Evolutionary conservation across 192 early-diverging fungal species (phyloP).

Genomic region (Umbelopsis isabellina): DNA sequence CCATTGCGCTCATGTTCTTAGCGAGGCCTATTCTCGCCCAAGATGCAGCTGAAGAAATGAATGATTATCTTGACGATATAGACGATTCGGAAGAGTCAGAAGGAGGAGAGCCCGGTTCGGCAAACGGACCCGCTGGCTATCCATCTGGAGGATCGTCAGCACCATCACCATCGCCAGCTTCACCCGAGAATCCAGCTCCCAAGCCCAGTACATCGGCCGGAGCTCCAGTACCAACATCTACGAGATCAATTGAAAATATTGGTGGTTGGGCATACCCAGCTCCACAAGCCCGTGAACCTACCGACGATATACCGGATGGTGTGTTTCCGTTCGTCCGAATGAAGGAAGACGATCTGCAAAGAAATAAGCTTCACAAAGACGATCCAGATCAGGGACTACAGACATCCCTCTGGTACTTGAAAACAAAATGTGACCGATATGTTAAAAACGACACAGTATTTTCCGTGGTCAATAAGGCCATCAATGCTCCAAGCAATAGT

Average conservation of each 20-base stretch:
- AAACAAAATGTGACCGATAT: slow-evolving; percentile 9
- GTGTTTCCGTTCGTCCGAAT: background rate
- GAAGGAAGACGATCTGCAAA: background rate
- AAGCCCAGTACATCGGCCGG: background rate
- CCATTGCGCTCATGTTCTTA: no score
- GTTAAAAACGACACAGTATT: slow-evolving; percentile 39
- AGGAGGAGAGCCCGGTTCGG: no score
- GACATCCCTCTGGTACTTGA: slow-evolving; percentile 26
- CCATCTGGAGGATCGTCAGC: no score
- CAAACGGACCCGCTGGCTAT: no score
- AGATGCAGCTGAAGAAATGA: no score
- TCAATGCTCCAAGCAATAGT: slow-evolving; percentile 48
- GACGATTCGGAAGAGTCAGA: no score
- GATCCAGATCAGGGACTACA: slow-evolving; percentile 26
- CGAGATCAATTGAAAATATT: background rate
- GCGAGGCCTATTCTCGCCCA: no score
- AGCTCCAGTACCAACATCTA: background rate
- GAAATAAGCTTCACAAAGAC: slow-evolving; percentile 18
- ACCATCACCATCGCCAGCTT: background rate
- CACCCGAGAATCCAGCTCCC: background rate
- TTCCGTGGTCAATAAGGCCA: slow-evolving; percentile 55
- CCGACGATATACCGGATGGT: slow-evolving; percentile 5
- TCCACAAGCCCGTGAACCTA: background rate
- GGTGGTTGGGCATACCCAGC: slow-evolving; percentile 7
- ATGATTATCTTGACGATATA: no score